phyloP scores from a whole-genome alignment of 805 yeast genomes.

The Candida pseudoglaebosa region DNA sequence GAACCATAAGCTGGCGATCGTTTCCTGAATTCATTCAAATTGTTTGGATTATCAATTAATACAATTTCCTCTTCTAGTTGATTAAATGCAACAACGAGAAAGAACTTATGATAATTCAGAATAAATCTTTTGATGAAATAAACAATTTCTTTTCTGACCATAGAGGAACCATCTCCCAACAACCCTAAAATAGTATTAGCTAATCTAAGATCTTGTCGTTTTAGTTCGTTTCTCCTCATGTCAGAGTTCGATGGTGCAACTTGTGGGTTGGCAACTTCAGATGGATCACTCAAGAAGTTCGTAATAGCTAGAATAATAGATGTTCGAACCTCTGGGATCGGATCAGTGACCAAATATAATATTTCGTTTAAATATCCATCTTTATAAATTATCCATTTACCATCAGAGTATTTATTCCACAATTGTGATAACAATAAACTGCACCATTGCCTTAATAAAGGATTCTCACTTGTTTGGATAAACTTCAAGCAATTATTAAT shows the following conservation, averaged over 20 bases:
- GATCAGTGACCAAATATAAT: constrained; percentile 65
- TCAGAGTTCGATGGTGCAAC: constrained; percentile 21
- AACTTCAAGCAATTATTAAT: constrained; percentile 63
- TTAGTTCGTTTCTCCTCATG: constrained; percentile 43
- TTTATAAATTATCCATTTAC: constrained; percentile 65
- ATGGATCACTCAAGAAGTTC: constrained; percentile 56
- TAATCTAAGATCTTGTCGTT: constrained; percentile 64
- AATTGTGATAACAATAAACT: constrained; percentile 72
- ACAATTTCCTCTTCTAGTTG: constrained; percentile 79
- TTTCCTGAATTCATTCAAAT: constrained; percentile 60
- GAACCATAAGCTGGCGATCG: constrained; percentile 83
- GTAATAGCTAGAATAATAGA: constrained; percentile 74
- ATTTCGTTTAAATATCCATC: constrained; percentile 59
- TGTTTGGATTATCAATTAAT: constrained; percentile 56
- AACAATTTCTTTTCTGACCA: constrained; percentile 82
- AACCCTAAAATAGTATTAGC: constrained; percentile 65
- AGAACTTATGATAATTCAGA: constrained; percentile 63
- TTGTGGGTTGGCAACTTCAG: constrained; percentile 7
- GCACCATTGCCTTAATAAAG: constrained; percentile 91
- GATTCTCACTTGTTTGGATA: constrained; percentile 71
- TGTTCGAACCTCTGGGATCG: constrained; percentile 92
- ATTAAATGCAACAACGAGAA: constrained; percentile 81
- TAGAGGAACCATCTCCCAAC: constrained; percentile 82
- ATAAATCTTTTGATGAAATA: constrained; percentile 75
- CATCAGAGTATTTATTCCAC: constrained; percentile 69